Percentiles rank a stretch among this genome's conserved stretches.
Conservation (phyloP, 2,329 filamentous ascomycete species). For the Bimuria novae-zelandiae region DNA sequence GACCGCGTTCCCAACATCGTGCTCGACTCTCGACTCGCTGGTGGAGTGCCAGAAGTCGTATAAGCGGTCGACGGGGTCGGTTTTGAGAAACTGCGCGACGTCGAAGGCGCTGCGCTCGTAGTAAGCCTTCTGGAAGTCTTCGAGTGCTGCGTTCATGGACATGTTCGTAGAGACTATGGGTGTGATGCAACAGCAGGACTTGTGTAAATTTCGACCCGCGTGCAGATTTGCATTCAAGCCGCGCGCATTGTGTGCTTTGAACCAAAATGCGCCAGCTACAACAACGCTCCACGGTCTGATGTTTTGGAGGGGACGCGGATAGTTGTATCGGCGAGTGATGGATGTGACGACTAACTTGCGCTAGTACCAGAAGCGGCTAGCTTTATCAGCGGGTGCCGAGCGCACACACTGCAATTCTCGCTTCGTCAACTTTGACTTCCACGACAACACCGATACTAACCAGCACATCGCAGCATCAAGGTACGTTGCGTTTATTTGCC, state of each 20-base stretch:
- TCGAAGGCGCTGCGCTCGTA: slow-evolving; percentile 68
- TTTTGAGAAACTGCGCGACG: slow-evolving; percentile 75
- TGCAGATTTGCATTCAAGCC: slow-evolving; percentile 4
- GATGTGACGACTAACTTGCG: not conserved
- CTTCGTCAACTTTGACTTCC: slow-evolving; percentile 27
- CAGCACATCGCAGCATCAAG: slow-evolving; percentile 57
- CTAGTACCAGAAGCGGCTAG: slow-evolving; percentile 18
- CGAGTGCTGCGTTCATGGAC: slow-evolving; percentile 73
- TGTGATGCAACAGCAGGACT: slow-evolving; percentile 2
- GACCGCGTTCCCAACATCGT: slow-evolving; percentile 72
- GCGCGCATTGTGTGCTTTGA: too few relatives aligned
- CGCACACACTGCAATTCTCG: slow-evolving; percentile 19
- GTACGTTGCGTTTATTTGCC: slow-evolving; percentile 45
- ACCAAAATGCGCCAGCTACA: not conserved
- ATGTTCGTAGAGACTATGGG: not conserved
- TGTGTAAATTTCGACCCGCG: slow-evolving; percentile 21
- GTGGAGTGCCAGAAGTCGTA: slow-evolving; percentile 73
- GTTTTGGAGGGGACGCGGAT: not conserved
- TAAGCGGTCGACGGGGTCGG: slow-evolving; percentile 69
- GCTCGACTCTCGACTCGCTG: slow-evolving; percentile 66
- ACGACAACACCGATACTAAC: slow-evolving; percentile 44
- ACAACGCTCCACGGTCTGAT: not conserved
- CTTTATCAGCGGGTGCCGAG: slow-evolving; percentile 12
- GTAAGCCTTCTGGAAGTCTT: slow-evolving; percentile 73
- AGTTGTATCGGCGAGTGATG: not conserved